Evolutionary conservation across 768 basidiomycete species (phyloP), one percentile per base, ranked within the genome.

Genomic region (Rhizopogon salebrosus): DNA sequence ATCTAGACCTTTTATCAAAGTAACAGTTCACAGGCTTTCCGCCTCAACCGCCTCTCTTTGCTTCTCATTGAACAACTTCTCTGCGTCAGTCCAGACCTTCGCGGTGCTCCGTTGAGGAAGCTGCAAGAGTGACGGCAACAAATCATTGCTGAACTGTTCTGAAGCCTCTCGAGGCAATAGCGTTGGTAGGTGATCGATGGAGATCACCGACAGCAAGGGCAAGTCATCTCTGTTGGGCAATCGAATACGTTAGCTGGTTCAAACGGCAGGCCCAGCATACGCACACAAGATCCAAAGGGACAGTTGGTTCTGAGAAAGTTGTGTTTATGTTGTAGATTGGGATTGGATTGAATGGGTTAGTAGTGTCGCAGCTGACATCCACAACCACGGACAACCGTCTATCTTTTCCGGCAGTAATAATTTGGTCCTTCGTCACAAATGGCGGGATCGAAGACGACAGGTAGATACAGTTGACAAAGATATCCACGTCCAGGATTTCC

Each of bases 381-480:
- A 98, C 97, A 42, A 98, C 84, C 26, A 95, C 85, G 22, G 82
- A 76, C 54, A 99, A 70, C 52, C 78, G 76, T 54, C 97, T 78
- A 16, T 71, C 60, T 51, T 74, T 70, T 23, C 94, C 92, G 11
- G 89, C 90, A 20, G 77, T 76, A n/a, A 70, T 70, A 57, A 97
- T 87, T 54, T 82, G 81, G 39, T 88, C 82, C 24, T 72, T 67
- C 4, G 84, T 84, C 43, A 97, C 54, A 69, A 98, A 98, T n/a
- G 84, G 73, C 0, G 92, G 92, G 51, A 95, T 93, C 54, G 76
- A 67, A 16, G 85, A 82, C n/a, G 83, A 85, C 48, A 99, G 85
- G 70, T 98, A 98, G 69, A 99, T 99, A 79, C 97, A 98, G 75
- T 99, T 99, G 78, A 98, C 84, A 64, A 99, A 98, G 62, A 99